These are phyloP conservation scores for Phellopilus nigrolimitatus DNA, from an alignment of 1,284 basidiomycete genomes.

Conservation along the genomic window DNA sequence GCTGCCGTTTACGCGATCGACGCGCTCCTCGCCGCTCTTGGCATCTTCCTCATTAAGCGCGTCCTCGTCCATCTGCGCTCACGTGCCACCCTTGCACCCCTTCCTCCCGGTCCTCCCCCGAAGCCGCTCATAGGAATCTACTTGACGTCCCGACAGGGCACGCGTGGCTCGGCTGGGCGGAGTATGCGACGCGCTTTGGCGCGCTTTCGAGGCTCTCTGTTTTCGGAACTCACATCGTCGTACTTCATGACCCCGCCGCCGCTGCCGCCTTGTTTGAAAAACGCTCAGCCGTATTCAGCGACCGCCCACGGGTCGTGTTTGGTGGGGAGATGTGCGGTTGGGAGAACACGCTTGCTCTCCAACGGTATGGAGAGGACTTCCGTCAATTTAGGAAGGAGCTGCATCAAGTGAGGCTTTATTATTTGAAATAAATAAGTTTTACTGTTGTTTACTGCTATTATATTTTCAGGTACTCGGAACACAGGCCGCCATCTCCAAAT, in stretches of 20 bases:
- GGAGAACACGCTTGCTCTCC: conserved; percentile 18
- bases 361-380: conserved; percentile 12
- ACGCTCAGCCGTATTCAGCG: conserved; percentile 16
- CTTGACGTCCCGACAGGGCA: conserved; percentile 15
- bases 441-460: background rate
- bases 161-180: conserved; percentile 17
- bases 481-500: conserved; percentile 11
- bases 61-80: background rate
- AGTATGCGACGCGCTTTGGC: conserved; percentile 16
- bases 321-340: conserved; percentile 18
- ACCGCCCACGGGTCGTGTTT: conserved; percentile 16
- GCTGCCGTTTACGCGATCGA: background rate
- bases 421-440: background rate
- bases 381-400: conserved; percentile 15
- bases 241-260: conserved; percentile 9
- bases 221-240: conserved; percentile 19
- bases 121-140: conserved; percentile 17
- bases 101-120: conserved; percentile 17
- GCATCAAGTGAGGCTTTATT: conserved; percentile 8
- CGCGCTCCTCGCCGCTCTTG: conserved; percentile 10
- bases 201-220: conserved; percentile 8
- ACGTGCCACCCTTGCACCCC: background rate
- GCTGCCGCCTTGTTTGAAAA: conserved; percentile 18
- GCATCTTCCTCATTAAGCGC: conserved; percentile 6
- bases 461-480: conserved; percentile 9